Evolutionary conservation across 352 stramenopile species (phyloP).

Genomic region (Globisporangium nodosum): DNA sequence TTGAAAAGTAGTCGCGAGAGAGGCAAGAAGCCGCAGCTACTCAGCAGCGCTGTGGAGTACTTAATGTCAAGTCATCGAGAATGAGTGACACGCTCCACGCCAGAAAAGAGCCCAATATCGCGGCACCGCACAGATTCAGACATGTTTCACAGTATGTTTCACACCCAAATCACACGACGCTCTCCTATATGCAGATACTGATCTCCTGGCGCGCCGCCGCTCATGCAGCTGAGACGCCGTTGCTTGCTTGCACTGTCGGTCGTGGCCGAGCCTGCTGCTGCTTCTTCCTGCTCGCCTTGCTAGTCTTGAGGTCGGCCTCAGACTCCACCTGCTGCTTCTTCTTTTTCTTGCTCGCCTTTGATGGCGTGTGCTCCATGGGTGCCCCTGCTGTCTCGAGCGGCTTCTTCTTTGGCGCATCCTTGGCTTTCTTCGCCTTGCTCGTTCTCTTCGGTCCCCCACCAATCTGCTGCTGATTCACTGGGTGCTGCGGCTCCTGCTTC

Average conservation of each 20-base stretch:
- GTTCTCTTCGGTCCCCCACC: neutral
- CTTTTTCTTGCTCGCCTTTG: neutral
- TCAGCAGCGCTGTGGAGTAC: too few relatives aligned
- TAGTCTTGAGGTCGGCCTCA: neutral
- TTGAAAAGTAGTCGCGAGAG: too few relatives aligned
- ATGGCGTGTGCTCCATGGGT: neutral
- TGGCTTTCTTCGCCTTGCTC: neutral
- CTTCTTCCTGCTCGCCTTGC: slow-evolving; percentile 1
- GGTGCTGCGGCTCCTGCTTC: slow-evolving; percentile 19
- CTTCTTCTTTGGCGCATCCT: neutral
- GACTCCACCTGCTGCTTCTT: neutral
- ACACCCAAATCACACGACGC: too few relatives aligned
- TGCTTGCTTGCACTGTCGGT: neutral
- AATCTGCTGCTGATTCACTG: neutral
- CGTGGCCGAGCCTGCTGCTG: neutral
- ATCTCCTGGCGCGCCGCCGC: too few relatives aligned
- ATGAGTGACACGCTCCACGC: too few relatives aligned
- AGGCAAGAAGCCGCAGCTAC: too few relatives aligned
- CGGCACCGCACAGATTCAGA: too few relatives aligned
- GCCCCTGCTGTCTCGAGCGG: neutral
- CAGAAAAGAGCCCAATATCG: too few relatives aligned
- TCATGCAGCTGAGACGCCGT: neutral
- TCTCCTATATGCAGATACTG: too few relatives aligned
- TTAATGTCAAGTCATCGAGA: too few relatives aligned
- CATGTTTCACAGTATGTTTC: too few relatives aligned